Evolutionary conservation across 495 filamentous ascomycete species (phyloP).

Genomic region (Penicillium argentinense): DNA sequence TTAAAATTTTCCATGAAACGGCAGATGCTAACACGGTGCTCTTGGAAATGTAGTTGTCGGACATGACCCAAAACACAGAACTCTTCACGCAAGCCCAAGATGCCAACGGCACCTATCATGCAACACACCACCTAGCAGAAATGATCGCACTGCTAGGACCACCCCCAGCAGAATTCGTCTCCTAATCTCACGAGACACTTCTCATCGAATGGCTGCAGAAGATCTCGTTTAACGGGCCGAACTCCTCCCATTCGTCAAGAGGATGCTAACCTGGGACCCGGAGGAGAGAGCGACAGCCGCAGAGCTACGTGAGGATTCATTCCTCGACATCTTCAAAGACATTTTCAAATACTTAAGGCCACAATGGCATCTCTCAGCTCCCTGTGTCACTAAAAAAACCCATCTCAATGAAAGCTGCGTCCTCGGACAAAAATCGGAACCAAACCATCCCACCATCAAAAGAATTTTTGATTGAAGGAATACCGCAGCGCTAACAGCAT

Average conservation of each 20-base stretch:
- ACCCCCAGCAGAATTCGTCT: constrained; percentile 32
- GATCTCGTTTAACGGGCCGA: not conserved
- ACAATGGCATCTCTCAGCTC: too few species aligned
- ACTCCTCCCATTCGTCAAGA: constrained; percentile 11
- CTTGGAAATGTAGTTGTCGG: constrained; percentile 46
- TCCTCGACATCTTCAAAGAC: too few species aligned
- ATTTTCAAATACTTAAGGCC: too few species aligned
- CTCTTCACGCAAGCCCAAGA: constrained; percentile 30
- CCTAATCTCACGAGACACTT: constrained; percentile 9
- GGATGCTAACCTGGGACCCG: constrained; percentile 20
- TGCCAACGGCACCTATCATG: constrained; percentile 10
- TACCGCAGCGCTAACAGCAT: too few species aligned
- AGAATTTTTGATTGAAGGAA: too few species aligned
- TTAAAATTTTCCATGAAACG: too few species aligned
- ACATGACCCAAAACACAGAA: constrained; percentile 37
- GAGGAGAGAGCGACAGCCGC: constrained; percentile 27
- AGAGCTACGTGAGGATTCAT: constrained; percentile 52
- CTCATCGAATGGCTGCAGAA: constrained; percentile 1
- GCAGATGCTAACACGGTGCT: too few species aligned
- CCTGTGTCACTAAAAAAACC: too few species aligned
- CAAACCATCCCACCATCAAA: too few species aligned
- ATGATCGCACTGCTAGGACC: constrained; percentile 40
- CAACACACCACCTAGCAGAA: constrained; percentile 36
- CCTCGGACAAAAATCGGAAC: too few species aligned
- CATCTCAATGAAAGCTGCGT: too few species aligned